Evolutionary conservation across 495 filamentous ascomycete species (phyloP), one percentile per base, ranked within the genome.

Genomic region (Copromyces sp.): DNA sequence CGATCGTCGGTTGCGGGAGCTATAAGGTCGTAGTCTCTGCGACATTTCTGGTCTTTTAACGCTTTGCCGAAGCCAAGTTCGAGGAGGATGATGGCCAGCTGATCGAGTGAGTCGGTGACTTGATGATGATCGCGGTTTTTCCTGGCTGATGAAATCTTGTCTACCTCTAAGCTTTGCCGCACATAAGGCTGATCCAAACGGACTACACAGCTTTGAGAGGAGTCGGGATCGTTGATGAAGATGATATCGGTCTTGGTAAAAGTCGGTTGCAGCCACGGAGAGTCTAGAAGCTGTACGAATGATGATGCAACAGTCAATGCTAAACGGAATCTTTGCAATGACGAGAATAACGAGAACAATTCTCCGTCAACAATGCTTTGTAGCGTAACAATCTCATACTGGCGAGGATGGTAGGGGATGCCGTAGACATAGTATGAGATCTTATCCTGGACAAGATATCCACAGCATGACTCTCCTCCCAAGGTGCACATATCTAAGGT

Each of bases 61-160:
- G 4, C 72, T 11, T 40, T 68, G 17, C 79, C 79, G 70, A 84
- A 84, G 59, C 80, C 83, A 17, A 84, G 78, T 71, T 84, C 80
- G 1, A 84, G 74, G 17, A 84, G 76, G 17, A 80, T 44, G 37
- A 84, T 82, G n/a, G 61, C 71, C 24, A 72, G 65, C 24, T 69
- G 24, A 11, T 72, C 61, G 6, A 72, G 71, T 2, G 47, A 37
- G n/a, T 68, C 38, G 17, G 24, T 24, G 1, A 24, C 40, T 38
- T 24, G 47, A 37, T 39, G 2, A 5, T 5, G 1, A 3, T 4
- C 0, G 41, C 35, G 35, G 35, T 37, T 37, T 5, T 37, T 37
- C 35, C 24, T 24, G 40, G 11, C 12, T 41, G 24, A 24, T 24
- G 24, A 24, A 24, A 24, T 24, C 24, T 24, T 24, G 1, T 24